Percentiles rank a stretch among this genome's conserved stretches.
Evolutionary conservation across 192 early-diverging fungal species (phyloP).

Genomic region (Podila epigama): DNA sequence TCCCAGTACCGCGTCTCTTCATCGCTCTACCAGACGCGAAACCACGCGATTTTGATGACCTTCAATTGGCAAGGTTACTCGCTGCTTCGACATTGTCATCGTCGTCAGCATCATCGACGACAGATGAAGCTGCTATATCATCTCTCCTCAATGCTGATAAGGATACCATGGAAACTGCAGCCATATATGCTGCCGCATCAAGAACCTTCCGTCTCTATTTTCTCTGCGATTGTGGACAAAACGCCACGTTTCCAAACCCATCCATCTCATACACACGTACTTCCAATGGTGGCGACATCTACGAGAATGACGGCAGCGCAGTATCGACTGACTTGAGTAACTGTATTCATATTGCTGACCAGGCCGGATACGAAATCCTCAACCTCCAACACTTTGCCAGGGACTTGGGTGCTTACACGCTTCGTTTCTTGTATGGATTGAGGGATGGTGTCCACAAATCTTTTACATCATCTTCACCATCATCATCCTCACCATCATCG

Average conservation of each 20-base stretch:
- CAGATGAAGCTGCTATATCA: too few relatives aligned
- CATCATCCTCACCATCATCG: not conserved
- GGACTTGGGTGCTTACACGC: constrained; percentile 9
- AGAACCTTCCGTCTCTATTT: constrained; percentile 20
- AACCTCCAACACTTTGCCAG: constrained; percentile 13
- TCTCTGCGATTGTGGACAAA: constrained; percentile 17
- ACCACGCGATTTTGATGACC: constrained; percentile 5
- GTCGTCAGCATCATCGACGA: too few relatives aligned
- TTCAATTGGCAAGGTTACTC: not conserved
- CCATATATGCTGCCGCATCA: not conserved
- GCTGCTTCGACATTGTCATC: too few relatives aligned
- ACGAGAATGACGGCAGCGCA: too few relatives aligned
- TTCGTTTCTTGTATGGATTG: constrained; percentile 7
- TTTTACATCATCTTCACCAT: too few relatives aligned
- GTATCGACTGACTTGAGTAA: constrained; percentile 2
- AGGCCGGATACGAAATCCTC: constrained; percentile 7
- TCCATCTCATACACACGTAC: not conserved
- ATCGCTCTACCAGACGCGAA: constrained; percentile 20
- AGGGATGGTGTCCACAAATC: constrained; percentile 4
- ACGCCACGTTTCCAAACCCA: constrained; percentile 7
- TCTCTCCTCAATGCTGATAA: not conserved
- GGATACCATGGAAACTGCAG: not conserved
- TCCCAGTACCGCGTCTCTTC: constrained; percentile 13
- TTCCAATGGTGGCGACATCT: not conserved
- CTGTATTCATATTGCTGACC: constrained; percentile 31